phyloP scores from a whole-genome alignment of 148 eudicot species.

The Agrostemma githago region DNA sequence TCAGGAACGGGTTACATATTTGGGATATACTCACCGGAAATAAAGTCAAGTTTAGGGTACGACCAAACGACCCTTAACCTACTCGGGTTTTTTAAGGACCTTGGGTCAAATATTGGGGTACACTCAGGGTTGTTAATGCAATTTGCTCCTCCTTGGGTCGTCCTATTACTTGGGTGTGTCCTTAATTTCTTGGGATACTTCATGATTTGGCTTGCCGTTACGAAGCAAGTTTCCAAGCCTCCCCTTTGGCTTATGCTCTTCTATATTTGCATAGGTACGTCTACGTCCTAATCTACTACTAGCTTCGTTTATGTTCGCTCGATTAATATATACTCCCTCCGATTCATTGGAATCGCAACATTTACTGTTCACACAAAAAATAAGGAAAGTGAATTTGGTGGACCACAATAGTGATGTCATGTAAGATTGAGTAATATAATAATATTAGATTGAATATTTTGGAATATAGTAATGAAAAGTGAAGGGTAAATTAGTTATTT shows the following conservation, averaged over 20 bases:
- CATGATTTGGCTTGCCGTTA: slow-evolving; percentile 44
- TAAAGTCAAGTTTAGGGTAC: slow-evolving; percentile 30
- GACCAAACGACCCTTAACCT: slow-evolving; percentile 41
- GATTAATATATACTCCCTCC: too few relatives aligned
- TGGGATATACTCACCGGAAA: slow-evolving; percentile 31
- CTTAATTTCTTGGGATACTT: slow-evolving; percentile 44
- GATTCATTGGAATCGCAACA: too few relatives aligned
- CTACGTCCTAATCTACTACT: too few relatives aligned
- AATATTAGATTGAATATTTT: too few relatives aligned
- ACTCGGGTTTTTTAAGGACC: slow-evolving; percentile 39
- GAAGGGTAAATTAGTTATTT: too few relatives aligned
- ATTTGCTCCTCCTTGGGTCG: slow-evolving; percentile 40
- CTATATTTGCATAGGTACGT: slow-evolving; percentile 37
- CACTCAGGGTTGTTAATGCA: slow-evolving; percentile 36
- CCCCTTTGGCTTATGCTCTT: slow-evolving; percentile 40
- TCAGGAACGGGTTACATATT: slow-evolving; percentile 42
- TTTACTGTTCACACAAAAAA: too few relatives aligned
- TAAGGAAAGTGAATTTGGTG: too few relatives aligned
- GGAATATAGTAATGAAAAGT: too few relatives aligned
- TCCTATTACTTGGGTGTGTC: slow-evolving; percentile 26
- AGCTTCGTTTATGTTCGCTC: too few relatives aligned
- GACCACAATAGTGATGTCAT: too few relatives aligned
- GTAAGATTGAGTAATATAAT: too few relatives aligned
- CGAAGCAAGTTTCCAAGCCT: slow-evolving; percentile 29
- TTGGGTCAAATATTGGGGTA: slow-evolving; percentile 35